phyloP scores from a whole-genome alignment of 768 basidiomycete genomes.

The Lactarius sanguifluus region DNA sequence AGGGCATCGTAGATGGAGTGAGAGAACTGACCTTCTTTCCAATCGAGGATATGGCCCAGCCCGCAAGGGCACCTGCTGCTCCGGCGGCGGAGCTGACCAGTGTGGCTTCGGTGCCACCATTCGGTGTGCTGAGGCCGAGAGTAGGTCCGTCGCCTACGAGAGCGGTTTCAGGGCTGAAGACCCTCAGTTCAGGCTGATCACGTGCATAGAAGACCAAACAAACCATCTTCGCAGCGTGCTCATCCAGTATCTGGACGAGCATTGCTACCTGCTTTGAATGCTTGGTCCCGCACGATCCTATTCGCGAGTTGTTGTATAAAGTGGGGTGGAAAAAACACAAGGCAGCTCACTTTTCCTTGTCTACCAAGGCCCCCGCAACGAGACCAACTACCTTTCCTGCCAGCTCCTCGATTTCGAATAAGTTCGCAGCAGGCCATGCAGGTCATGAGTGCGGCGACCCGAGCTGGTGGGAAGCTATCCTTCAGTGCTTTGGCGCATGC shows the following conservation, averaged over 20 bases:
- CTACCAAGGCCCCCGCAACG: constrained; percentile 75
- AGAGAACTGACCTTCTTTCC: constrained; percentile 64
- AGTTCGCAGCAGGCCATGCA: constrained; percentile 93
- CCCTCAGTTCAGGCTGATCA: background rate
- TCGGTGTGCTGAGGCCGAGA: constrained; percentile 27
- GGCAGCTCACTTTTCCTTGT: constrained; percentile 82
- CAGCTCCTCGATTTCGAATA: constrained; percentile 84
- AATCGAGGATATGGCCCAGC: constrained; percentile 93
- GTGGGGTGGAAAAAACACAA: background rate
- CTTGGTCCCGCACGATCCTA: constrained; percentile 93
- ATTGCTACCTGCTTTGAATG: constrained; percentile 90
- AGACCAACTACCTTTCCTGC: constrained; percentile 88
- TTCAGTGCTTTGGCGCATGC: constrained; percentile 89
- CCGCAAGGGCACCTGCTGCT: constrained; percentile 87
- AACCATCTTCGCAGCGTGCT: constrained; percentile 80
- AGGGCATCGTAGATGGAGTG: background rate
- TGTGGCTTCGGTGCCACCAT: constrained; percentile 39
- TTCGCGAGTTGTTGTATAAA: constrained; percentile 6
- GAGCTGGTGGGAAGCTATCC: constrained; percentile 88
- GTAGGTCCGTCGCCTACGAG: constrained; percentile 32
- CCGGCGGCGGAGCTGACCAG: constrained; percentile 87
- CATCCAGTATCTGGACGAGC: constrained; percentile 82
- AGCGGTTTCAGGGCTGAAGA: constrained; percentile 58
- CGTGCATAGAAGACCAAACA: constrained; percentile 29
- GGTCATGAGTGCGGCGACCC: constrained; percentile 93